These are phyloP conservation scores for Lyophyllum semitale DNA, from an alignment of 768 basidiomycete species.

Conservation along the genomic window DNA sequence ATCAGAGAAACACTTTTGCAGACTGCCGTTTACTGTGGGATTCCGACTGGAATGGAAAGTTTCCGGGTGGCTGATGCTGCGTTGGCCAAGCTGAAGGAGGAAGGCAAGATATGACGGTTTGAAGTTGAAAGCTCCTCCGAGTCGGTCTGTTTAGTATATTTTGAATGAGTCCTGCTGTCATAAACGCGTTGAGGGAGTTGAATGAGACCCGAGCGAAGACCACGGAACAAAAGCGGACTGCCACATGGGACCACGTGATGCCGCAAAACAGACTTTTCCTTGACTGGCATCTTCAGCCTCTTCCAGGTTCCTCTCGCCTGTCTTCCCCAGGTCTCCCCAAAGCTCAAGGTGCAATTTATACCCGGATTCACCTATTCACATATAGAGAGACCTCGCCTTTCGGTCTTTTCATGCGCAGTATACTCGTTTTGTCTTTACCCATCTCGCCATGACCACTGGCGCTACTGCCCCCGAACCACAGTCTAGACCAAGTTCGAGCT, in stretches of 20 bases:
- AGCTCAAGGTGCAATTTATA: constrained; percentile 7
- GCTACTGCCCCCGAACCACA: constrained; percentile 6
- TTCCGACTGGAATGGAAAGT: constrained; percentile 42
- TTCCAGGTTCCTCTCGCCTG: neutral
- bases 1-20: constrained; percentile 46
- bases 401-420: constrained; percentile 16
- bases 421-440: constrained; percentile 5
- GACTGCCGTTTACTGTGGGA: constrained; percentile 42
- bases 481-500: constrained; percentile 5
- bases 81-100: constrained; percentile 38
- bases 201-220: no score
- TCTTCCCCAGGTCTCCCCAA: neutral
- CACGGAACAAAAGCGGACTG: no score
- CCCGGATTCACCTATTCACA: constrained; percentile 11
- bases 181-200: no score
- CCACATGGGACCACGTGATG: neutral
- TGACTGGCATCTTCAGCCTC: neutral
- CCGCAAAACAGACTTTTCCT: neutral
- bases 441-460: constrained; percentile 10
- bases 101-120: constrained; percentile 26
- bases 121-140: no score
- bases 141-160: no score
- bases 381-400: constrained; percentile 8
- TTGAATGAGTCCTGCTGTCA: neutral
- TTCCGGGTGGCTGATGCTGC: constrained; percentile 43